Base-by-base conservation (phyloP, 176 grass and related monocot genomes). In the Olyra latifolia region DNA sequence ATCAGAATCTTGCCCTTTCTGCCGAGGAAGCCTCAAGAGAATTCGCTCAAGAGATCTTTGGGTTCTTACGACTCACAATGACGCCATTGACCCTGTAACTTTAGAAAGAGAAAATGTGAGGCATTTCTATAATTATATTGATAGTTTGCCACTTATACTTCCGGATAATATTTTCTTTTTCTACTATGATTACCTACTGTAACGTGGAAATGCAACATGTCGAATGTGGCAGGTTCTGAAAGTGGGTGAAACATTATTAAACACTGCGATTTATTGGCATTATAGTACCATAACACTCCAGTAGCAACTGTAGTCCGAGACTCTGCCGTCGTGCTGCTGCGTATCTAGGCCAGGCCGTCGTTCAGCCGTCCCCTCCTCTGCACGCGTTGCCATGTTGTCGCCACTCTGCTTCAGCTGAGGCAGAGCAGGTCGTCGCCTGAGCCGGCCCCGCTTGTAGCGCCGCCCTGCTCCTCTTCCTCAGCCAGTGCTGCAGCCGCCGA, bases 1-100 rank as follows among this genome's bases (percentile, higher is more conserved):
- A 77, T 91, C 89, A 20, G 81, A 91, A 47, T 91, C 89, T 29
- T 91, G 84, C 30, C 89, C 89, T 75, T 91, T 91, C 66, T 91
- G 89, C 72, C 66, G 89, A 57, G 89, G 89, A 66, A 87, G 85
- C 77, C 82, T 91, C 17, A 91, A 88, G 77, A 77, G 89, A 72
- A 83, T 91, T 70, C 81, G 81, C 12, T 91, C 89, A 54, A 87
- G 81, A 67, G 89, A 91, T 59, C 85, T 91, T 15, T 91, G 89
- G 85, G 89, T 91, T 48, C 85, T 91, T 68, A 91, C 89, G 50
- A 84, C 80, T 76, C 75, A 85, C 43, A 80, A 74, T 58, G 85
- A 91, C 61, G 72, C 87, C 17, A 24, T 91, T 48, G 89, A 91
- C 60, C 79, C 85, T 63, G 25, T 66, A 56, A 87, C 83, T 62